These are phyloP conservation scores for Candida chilensis DNA, from an alignment of 805 yeast genomes.

Conservation along the genomic window DNA sequence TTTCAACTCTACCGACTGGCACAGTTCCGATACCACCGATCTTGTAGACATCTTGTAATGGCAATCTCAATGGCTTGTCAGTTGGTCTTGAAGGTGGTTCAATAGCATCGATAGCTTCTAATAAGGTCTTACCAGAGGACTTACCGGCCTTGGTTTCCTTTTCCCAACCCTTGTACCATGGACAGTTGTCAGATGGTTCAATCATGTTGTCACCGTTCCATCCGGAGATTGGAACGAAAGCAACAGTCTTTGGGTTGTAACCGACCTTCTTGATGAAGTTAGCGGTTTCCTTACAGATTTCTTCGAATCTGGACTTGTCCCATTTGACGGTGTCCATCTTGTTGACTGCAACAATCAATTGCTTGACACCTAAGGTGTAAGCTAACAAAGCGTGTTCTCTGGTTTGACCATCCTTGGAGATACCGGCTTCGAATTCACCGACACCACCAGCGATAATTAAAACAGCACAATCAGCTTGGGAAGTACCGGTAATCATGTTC, in stretches of 20 bases:
- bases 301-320: slow-evolving; percentile 74
- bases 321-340: slow-evolving; percentile 93
- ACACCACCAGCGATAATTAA: slow-evolving; percentile 87
- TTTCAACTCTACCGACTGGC: slow-evolving; percentile 92
- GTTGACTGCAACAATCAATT: slow-evolving; percentile 85
- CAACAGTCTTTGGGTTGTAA: slow-evolving; percentile 72
- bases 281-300: slow-evolving; percentile 67
- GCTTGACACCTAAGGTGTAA: slow-evolving; percentile 81
- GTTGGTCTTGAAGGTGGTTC: slow-evolving; percentile 77
- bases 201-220: slow-evolving; percentile 93
- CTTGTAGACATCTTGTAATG: slow-evolving; percentile 89
- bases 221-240: slow-evolving; percentile 89
- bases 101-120: slow-evolving; percentile 78
- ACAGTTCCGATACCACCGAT: slow-evolving; percentile 89
- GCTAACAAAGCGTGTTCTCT: slow-evolving; percentile 92
- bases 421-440: slow-evolving; percentile 95
- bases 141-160: slow-evolving; percentile 67
- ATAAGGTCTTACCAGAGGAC: slow-evolving; percentile 70
- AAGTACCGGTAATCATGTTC: slow-evolving; percentile 93
- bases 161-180: slow-evolving; percentile 85
- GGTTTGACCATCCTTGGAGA: slow-evolving; percentile 91
- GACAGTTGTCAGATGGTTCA: slow-evolving; percentile 72
- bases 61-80: slow-evolving; percentile 83
- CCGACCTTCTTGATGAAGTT: slow-evolving; percentile 83
- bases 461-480: slow-evolving; percentile 90